phyloP scores from a whole-genome alignment of 352 stramenopile species.

The Phytophthora hybrid region DNA sequence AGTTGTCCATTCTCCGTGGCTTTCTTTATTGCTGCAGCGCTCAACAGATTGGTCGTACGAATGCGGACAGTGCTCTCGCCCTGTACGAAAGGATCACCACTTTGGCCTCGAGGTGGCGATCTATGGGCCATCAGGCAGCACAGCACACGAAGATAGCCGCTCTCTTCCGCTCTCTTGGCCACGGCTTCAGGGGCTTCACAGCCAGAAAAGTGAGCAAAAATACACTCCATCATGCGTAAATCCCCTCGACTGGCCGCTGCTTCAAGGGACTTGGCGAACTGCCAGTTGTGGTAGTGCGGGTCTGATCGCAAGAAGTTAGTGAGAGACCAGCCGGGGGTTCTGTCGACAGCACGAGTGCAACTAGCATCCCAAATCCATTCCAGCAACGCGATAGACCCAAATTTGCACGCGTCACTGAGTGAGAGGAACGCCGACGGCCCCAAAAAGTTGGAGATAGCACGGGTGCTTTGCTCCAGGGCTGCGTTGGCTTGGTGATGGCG shows the following conservation, averaged over 20 bases:
- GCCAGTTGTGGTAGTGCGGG: slow-evolving; percentile 11
- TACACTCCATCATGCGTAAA: slow-evolving; percentile 7
- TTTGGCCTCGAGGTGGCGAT: not conserved
- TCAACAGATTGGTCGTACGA: not conserved
- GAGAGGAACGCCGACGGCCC: slow-evolving; percentile 1
- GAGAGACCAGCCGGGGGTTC: slow-evolving; percentile 14
- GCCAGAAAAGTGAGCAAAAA: slow-evolving; percentile 10
- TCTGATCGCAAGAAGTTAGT: slow-evolving; percentile 18
- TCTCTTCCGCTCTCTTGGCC: not conserved
- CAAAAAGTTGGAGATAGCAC: slow-evolving; percentile 10
- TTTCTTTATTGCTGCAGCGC: not conserved
- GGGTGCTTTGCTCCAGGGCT: slow-evolving; percentile 5
- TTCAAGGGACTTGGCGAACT: slow-evolving; percentile 8
- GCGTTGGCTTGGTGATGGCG: not conserved
- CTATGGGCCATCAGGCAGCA: slow-evolving; percentile 2
- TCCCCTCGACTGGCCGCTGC: slow-evolving; percentile 1
- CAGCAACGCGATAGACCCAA: not conserved
- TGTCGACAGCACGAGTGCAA: slow-evolving; percentile 9
- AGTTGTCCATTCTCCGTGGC: slow-evolving; percentile 11
- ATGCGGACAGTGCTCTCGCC: not conserved
- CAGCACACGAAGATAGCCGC: slow-evolving; percentile 8
- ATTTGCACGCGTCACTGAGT: slow-evolving; percentile 5
- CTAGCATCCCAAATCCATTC: slow-evolving; percentile 18
- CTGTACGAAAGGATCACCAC: not conserved
- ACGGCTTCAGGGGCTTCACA: slow-evolving; percentile 3